Evolutionary conservation across 148 eudicot species (phyloP).

Genomic region (Vaccinium vitisidaea): DNA sequence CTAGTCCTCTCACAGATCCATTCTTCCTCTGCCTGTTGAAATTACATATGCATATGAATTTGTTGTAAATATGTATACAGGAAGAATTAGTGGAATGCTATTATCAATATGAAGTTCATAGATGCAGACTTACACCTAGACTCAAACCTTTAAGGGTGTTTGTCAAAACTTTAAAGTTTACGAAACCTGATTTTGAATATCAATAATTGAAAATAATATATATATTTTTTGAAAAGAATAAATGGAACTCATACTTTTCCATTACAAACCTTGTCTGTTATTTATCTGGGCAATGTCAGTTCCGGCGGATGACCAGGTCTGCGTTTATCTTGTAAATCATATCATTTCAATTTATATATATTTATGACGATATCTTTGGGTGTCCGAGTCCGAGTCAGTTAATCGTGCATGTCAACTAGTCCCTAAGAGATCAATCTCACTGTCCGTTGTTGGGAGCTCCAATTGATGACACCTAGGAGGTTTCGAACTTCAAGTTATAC

Average conservation of each 20-base stretch:
- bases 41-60: neutral
- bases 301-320: neutral
- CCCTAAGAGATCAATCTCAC: neutral
- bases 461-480: neutral
- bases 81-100: neutral
- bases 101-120: neutral
- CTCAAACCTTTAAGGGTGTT: no score
- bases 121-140: neutral
- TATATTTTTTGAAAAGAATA: no score
- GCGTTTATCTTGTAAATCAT: neutral
- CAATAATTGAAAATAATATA: no score
- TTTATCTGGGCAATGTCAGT: no score
- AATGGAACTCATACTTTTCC: no score
- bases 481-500: neutral
- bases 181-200: no score
- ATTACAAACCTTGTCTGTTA: no score
- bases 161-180: no score
- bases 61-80: neutral
- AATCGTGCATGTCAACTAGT: neutral
- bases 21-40: constrained; percentile 33
- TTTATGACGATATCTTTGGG: neutral
- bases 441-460: neutral
- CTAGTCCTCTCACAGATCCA: constrained; percentile 34
- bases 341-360: neutral
- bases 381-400: neutral